These are phyloP conservation scores for Sporothrix mexicana DNA, from an alignment of 2,329 filamentous ascomycete species.

Conservation along the genomic window DNA sequence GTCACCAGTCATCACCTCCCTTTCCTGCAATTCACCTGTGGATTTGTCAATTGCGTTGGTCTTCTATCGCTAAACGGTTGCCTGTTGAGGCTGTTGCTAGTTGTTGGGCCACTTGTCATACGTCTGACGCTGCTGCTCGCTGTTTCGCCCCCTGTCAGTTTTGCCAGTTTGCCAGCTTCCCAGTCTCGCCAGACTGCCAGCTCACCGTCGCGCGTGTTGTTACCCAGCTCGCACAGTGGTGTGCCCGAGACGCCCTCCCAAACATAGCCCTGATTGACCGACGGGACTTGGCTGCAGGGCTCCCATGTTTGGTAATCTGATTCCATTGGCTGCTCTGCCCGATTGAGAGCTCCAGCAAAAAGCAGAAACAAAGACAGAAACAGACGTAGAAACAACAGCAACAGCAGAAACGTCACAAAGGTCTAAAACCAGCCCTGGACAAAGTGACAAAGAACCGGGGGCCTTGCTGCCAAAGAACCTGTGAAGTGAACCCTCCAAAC, in stretches of 20 bases:
- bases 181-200: neutral
- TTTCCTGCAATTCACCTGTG: neutral
- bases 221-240: constrained; percentile 19
- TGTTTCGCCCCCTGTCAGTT: neutral
- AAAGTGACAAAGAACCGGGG: neutral
- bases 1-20: neutral
- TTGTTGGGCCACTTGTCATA: neutral
- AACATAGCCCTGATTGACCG: neutral
- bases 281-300: neutral
- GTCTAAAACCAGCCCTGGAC: neutral
- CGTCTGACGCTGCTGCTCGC: neutral
- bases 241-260: constrained; percentile 1
- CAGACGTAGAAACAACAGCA: neutral
- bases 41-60: neutral
- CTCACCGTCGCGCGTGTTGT: neutral
- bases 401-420: neutral
- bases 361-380: constrained; percentile 19
- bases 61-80: neutral
- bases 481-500: neutral
- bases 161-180: no score
- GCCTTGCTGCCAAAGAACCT: neutral
- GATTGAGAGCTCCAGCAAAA: neutral
- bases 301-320: constrained; percentile 13
- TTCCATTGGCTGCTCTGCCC: constrained; percentile 15
- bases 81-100: neutral